Evolutionary conservation across 2,329 filamentous ascomycete genomes (phyloP), one percentile per base, ranked within the genome.

Genomic region (Ophiostoma ulmi): DNA sequence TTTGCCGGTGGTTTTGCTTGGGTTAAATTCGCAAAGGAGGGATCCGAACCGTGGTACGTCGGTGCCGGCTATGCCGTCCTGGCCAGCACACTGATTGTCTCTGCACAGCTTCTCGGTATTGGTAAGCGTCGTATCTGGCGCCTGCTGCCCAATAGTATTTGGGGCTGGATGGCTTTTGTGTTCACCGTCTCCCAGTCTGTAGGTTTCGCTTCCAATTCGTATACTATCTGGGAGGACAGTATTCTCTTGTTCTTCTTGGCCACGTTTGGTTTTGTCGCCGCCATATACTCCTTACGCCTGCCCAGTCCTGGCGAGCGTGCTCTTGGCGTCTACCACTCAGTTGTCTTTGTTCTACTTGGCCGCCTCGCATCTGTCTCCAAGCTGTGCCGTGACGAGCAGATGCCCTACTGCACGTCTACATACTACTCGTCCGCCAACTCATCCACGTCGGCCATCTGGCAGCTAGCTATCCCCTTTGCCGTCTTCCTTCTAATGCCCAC

Each of bases 141-240:
- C 72, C 77, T 92, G 48, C 75, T 93, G 11, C 94, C 93, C 0
- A 87, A 80, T n/a, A 91, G 87, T 0, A 81, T 94, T 70, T 99
- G 94, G 94, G 91, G 93, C n/a, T 94, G 92, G 89, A 82, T 97
- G 72, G 90, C 92, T 6, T 83, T 92, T 36, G 78, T 94, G 17
- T 93, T 97, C 75, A 93, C 93, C 0, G 79, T 93, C n/a, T 88
- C 91, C 73, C 92, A 97, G 77, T 96, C 93, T n/a, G 83, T 92
- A 69, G 94, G 95, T 8, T 99, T 98, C 78, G 94, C 94, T 0
- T 95, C 95, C 3, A 99, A 99, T 80, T 99, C 95, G 0, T 99
- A 94, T 80, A 98, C 94, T 0, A 97, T 99, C 74, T 99, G 95
- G 94, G 95, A 99, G 81, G 95, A 99, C 77, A 91, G 93, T 17